These are phyloP conservation scores for Entoloma clypeatum DNA, from an alignment of 1,284 basidiomycete genomes.

Conservation along the genomic window DNA sequence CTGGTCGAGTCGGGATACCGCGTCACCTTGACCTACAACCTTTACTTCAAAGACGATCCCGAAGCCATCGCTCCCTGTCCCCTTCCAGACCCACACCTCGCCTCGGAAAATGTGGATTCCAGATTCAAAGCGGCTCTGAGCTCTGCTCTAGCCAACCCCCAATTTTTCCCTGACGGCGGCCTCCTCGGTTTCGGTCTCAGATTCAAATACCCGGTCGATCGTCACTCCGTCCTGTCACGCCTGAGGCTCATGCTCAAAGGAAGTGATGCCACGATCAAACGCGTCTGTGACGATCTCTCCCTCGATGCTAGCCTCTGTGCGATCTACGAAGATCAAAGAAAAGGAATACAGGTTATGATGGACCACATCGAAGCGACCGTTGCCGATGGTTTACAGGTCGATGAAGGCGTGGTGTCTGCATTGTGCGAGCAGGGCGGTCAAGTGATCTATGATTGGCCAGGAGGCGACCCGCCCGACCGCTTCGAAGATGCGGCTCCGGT, in stretches of 20 bases:
- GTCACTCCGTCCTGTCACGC: neutral
- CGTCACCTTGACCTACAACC: conserved; percentile 40
- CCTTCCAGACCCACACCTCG: neutral
- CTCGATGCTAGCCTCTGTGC: neutral
- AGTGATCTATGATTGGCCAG: too few species aligned
- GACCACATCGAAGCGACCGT: too few species aligned
- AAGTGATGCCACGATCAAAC: conserved; percentile 20
- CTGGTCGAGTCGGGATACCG: conserved; percentile 35
- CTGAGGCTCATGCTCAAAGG: conserved; percentile 23
- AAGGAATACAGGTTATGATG: neutral
- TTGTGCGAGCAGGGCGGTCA: too few species aligned
- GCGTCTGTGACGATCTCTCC: conserved; percentile 2
- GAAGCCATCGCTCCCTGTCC: neutral
- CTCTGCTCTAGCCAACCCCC: conserved; percentile 19
- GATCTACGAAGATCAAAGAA: neutral
- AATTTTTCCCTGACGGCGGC: conserved; percentile 28
- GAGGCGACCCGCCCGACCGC: neutral
- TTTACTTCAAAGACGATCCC: conserved; percentile 28
- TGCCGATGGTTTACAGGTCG: too few species aligned
- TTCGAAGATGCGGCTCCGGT: neutral
- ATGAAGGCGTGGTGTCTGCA: too few species aligned
- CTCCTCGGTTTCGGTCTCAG: conserved; percentile 31
- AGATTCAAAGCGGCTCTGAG: conserved; percentile 16
- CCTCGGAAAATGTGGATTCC: neutral
- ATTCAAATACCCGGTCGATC: conserved; percentile 27